Percentiles rank a stretch among this genome's conserved stretches.
Conservation (phyloP, 371 early-diverging fungal genomes). For the Syncephalis plumigaleata region DNA sequence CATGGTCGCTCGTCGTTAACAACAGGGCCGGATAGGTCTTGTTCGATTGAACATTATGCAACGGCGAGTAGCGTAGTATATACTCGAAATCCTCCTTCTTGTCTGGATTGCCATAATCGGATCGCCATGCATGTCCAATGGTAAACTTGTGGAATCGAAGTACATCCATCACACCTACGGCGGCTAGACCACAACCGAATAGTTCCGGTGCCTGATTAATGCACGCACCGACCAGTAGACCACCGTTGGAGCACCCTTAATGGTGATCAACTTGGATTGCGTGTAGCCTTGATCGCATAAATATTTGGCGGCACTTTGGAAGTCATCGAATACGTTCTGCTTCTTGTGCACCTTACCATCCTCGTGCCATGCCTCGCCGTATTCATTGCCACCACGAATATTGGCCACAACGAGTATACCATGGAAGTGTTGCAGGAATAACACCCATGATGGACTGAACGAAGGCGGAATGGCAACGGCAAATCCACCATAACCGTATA, state of each 20-base stretch:
- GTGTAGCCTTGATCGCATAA: slow-evolving; percentile 20
- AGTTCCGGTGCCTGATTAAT: slow-evolving; percentile 26
- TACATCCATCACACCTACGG: slow-evolving; percentile 34
- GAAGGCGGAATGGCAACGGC: slow-evolving; percentile 24
- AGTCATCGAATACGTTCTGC: slow-evolving; percentile 28
- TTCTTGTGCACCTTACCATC: slow-evolving; percentile 17
- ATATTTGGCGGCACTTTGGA: slow-evolving; percentile 23
- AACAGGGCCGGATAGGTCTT: slow-evolving; percentile 24
- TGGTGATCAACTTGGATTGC: slow-evolving; percentile 21
- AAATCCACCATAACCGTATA: slow-evolving; percentile 54
- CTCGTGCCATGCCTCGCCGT: slow-evolving; percentile 27
- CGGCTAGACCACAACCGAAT: slow-evolving; percentile 23
- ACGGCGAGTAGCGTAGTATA: slow-evolving; percentile 31
- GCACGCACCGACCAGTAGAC: slow-evolving; percentile 24
- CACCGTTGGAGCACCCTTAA: slow-evolving; percentile 62
- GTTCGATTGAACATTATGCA: slow-evolving; percentile 30
- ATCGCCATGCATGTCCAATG: slow-evolving; percentile 29
- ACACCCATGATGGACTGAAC: slow-evolving; percentile 20
- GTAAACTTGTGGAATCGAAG: slow-evolving; percentile 39
- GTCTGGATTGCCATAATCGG: slow-evolving; percentile 31
- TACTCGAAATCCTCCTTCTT: slow-evolving; percentile 19
- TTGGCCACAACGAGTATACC: slow-evolving; percentile 18
- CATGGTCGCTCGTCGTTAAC: slow-evolving; percentile 22
- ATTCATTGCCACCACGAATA: slow-evolving; percentile 30
- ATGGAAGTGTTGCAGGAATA: slow-evolving; percentile 25